Percentiles rank a stretch among this genome's conserved stretches.
Conservation (phyloP, 345 rosid species). For the Dipteronia dyeriana region DNA sequence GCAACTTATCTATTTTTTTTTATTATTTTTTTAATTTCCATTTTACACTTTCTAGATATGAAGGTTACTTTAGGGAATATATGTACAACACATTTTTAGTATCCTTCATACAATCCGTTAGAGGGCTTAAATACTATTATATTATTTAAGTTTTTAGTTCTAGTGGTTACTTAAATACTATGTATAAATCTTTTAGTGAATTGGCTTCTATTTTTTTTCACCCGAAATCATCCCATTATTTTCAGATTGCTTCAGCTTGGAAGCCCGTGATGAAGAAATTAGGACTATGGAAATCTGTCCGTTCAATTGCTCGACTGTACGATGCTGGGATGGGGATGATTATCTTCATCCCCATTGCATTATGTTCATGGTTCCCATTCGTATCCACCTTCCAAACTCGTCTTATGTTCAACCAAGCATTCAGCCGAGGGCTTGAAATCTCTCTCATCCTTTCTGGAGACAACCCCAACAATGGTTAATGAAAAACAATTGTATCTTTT, state of each 20-base stretch:
- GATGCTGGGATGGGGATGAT: constrained; percentile 98
- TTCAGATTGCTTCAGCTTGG: constrained; percentile 94
- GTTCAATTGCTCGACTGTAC: constrained; percentile 81
- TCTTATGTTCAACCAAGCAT: constrained; percentile 96
- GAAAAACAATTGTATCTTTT: constrained; percentile 12
- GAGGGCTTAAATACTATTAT: not conserved
- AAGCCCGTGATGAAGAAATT: constrained; percentile 74
- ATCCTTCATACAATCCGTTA: not conserved
- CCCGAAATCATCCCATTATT: not conserved
- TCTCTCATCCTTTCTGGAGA: constrained; percentile 96
- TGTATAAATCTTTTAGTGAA: not conserved
- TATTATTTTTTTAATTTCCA: not conserved
- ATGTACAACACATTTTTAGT: not conserved
- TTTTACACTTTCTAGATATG: not conserved
- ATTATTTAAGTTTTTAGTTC: not conserved
- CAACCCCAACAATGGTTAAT: constrained; percentile 68
- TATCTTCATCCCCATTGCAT: constrained; percentile 78
- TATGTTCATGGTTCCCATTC: constrained; percentile 95
- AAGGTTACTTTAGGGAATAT: not conserved
- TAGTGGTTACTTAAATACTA: not conserved
- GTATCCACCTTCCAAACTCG: constrained; percentile 97
- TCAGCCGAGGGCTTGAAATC: constrained; percentile 90
- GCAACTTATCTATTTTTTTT: not conserved
- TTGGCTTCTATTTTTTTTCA: not conserved
- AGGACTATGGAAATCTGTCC: constrained; percentile 84